Percentiles rank a stretch among this genome's conserved stretches.
Evolutionary conservation across 1,139 yeast genomes (phyloP).

Genomic region (Blastobotrys raffinosifermentans): DNA sequence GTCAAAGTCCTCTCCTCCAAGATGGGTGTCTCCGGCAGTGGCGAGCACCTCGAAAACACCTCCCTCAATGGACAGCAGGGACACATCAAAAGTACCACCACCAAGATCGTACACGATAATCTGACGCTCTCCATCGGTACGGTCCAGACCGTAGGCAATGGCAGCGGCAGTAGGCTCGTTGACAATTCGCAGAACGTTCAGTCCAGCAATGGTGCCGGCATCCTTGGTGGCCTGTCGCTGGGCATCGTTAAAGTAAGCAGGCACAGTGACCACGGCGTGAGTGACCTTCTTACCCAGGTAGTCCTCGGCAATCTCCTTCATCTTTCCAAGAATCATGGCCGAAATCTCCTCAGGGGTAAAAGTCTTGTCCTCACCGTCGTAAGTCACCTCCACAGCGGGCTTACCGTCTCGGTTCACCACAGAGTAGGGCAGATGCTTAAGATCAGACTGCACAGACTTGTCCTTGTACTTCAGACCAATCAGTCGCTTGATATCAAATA

Average conservation of each 20-base stretch:
- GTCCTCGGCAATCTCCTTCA: slow-evolving; percentile 92
- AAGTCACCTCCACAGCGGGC: slow-evolving; percentile 73
- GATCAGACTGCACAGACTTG: slow-evolving; percentile 71
- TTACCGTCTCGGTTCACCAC: slow-evolving; percentile 66
- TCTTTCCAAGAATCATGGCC: slow-evolving; percentile 85
- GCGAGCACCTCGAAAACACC: slow-evolving; percentile 81
- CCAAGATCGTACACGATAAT: slow-evolving; percentile 92
- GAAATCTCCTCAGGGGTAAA: slow-evolving; percentile 90
- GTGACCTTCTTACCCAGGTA: slow-evolving; percentile 84
- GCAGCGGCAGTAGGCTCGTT: slow-evolving; percentile 99
- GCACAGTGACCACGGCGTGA: slow-evolving; percentile 94
- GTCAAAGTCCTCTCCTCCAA: slow-evolving; percentile 97
- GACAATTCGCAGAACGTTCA: slow-evolving; percentile 88
- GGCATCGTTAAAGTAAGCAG: slow-evolving; percentile 97
- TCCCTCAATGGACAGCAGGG: slow-evolving; percentile 77
- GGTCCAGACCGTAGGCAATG: slow-evolving; percentile 93
- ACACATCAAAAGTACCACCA: slow-evolving; percentile 89
- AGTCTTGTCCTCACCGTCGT: slow-evolving; percentile 58
- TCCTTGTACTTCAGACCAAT: slow-evolving; percentile 77
- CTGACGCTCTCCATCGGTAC: slow-evolving; percentile 81
- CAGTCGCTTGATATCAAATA: slow-evolving; percentile 81
- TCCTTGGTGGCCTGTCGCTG: slow-evolving; percentile 98
- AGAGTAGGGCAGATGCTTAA: slow-evolving; percentile 73
- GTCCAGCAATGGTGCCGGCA: slow-evolving; percentile 95
- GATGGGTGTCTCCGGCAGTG: slow-evolving; percentile 85